phyloP scores from a whole-genome alignment of 345 rosid species.

The Syzygium aromaticum region DNA sequence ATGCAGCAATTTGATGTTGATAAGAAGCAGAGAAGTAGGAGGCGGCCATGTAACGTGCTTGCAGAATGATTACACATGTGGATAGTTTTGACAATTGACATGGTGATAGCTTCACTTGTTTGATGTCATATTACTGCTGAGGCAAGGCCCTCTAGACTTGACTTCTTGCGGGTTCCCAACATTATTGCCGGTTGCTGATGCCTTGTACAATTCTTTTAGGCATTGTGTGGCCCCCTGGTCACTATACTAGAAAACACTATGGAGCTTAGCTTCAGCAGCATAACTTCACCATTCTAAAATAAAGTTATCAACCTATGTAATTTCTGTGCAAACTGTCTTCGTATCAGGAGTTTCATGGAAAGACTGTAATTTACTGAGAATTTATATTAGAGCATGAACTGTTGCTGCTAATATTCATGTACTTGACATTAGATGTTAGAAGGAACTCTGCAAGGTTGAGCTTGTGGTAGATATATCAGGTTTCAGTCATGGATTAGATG shows the following conservation, averaged over 20 bases:
- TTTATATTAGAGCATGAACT: neutral
- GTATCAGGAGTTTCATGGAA: neutral
- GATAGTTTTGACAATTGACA: neutral
- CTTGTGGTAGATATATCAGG: neutral
- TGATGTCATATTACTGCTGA: neutral
- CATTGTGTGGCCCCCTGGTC: neutral
- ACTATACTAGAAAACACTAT: neutral
- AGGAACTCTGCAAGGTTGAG: neutral
- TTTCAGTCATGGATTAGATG: neutral
- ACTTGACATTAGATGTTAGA: neutral
- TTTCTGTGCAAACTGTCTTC: neutral
- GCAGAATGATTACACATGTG: slow-evolving; percentile 14
- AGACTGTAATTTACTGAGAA: neutral
- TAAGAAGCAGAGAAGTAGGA: slow-evolving; percentile 21
- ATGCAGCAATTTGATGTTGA: slow-evolving; percentile 33
- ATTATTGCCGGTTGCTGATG: neutral
- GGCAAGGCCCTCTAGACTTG: neutral
- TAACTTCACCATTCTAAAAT: neutral
- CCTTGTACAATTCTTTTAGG: neutral
- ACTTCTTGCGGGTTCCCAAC: neutral
- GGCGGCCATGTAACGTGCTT: slow-evolving; percentile 32
- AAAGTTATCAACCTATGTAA: neutral
- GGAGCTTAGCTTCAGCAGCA: neutral
- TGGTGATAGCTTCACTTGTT: neutral
- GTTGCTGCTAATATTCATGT: neutral